phyloP scores from a whole-genome alignment of 129 eudicot genomes.

The Tanacetum coccineum region DNA sequence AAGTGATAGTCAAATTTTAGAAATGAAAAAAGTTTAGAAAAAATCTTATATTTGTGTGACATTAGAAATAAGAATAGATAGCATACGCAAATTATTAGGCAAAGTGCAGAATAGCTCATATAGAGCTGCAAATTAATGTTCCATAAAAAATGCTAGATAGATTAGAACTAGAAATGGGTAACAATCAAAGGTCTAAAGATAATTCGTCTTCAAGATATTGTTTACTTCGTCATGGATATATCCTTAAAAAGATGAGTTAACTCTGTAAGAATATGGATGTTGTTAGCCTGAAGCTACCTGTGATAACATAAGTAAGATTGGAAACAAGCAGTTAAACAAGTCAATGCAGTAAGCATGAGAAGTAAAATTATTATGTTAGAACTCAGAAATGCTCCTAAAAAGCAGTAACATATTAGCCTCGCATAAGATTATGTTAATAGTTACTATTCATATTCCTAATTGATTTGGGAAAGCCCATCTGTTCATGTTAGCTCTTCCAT shows the following conservation, averaged over 20 bases:
- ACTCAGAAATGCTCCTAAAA: constrained; percentile 52
- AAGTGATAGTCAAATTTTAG: too few species aligned
- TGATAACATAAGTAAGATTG: constrained; percentile 38
- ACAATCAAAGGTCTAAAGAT: neutral
- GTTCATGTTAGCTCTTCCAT: constrained; percentile 94
- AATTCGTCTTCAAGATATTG: constrained; percentile 12
- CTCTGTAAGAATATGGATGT: constrained; percentile 33
- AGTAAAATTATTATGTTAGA: constrained; percentile 35
- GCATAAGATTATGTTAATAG: constrained; percentile 90
- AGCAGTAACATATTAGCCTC: constrained; percentile 71
- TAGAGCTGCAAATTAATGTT: constrained; percentile 32
- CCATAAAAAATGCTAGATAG: constrained; percentile 21
- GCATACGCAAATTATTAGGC: constrained; percentile 1
- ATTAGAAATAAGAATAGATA: constrained; percentile 6
- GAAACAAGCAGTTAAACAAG: constrained; percentile 37
- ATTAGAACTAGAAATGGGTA: constrained; percentile 1
- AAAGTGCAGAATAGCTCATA: neutral
- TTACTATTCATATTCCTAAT: constrained; percentile 99
- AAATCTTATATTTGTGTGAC: too few species aligned
- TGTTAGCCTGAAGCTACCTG: constrained; percentile 80
- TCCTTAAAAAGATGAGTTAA: constrained; percentile 20
- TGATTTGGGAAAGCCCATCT: constrained; percentile 93
- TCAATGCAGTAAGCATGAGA: constrained; percentile 58
- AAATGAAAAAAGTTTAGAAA: too few species aligned
- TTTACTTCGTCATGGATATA: constrained; percentile 16